Percentiles rank a stretch among this genome's conserved stretches.
Conservation (phyloP, 331 rosid genomes). For the Prunus yedoensis region DNA sequence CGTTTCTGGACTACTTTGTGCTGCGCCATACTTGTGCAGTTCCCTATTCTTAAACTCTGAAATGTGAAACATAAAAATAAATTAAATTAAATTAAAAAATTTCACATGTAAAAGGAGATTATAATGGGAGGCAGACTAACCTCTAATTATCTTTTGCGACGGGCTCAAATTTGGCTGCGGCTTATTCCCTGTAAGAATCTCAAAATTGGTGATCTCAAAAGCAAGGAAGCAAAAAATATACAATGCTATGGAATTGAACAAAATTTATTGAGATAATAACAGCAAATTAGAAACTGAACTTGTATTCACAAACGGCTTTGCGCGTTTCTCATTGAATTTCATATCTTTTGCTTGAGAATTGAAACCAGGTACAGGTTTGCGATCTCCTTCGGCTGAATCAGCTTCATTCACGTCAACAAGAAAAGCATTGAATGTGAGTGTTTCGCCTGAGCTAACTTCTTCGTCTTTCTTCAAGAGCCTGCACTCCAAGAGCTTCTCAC, state of each 20-base stretch:
- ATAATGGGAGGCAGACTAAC: slow-evolving; percentile 20
- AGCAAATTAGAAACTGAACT: neutral
- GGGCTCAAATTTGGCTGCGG: slow-evolving; percentile 55
- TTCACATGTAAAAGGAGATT: neutral
- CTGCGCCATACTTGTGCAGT: slow-evolving; percentile 54
- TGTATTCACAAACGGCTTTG: slow-evolving; percentile 4
- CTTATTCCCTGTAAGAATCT: slow-evolving; percentile 22
- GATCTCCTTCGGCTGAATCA: slow-evolving; percentile 31
- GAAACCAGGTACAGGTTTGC: slow-evolving; percentile 30
- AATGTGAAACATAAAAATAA: slow-evolving; percentile 13
- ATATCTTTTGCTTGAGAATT: slow-evolving; percentile 30
- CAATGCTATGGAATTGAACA: neutral
- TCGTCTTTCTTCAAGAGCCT: slow-evolving; percentile 66
- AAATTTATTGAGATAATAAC: neutral
- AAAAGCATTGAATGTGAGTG: slow-evolving; percentile 42
- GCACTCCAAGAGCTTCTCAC: slow-evolving; percentile 67
- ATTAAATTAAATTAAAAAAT: neutral
- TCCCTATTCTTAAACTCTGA: slow-evolving; percentile 87
- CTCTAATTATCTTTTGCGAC: slow-evolving; percentile 73
- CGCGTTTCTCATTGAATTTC: slow-evolving; percentile 12
- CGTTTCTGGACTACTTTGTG: slow-evolving; percentile 50
- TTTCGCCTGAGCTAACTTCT: slow-evolving; percentile 48
- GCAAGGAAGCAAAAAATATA: neutral
- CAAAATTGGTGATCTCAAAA: neutral
- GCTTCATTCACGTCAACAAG: slow-evolving; percentile 48